Conservation (phyloP, 257 asterid genomes). For the Solanum etuberosum region DNA sequence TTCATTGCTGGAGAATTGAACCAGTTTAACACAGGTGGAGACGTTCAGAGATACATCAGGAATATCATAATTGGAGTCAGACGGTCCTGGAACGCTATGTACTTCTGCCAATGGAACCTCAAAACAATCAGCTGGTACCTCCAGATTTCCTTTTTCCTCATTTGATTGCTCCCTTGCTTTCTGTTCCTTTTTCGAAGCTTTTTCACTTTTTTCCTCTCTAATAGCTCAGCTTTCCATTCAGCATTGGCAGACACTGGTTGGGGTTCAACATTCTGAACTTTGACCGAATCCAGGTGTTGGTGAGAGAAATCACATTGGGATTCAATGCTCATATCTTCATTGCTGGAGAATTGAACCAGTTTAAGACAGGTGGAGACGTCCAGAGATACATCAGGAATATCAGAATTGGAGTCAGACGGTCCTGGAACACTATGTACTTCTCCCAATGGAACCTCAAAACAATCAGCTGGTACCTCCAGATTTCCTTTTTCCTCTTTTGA, state of each 20-base stretch:
- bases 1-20: constrained; percentile 26
- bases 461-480: constrained; percentile 20
- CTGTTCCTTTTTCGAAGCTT: constrained; percentile 77
- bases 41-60: constrained; percentile 14
- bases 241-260: constrained; percentile 14
- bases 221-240: constrained; percentile 29
- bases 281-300: constrained; percentile 17
- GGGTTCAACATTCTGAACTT: constrained; percentile 25
- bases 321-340: constrained; percentile 29
- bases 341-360: constrained; percentile 21
- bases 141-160: constrained; percentile 17
- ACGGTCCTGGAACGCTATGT: constrained; percentile 27
- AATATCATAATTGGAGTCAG: neutral
- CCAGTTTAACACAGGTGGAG: constrained; percentile 17
- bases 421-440: constrained; percentile 36
- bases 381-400: constrained; percentile 8
- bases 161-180: constrained; percentile 40
- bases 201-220: constrained; percentile 67
- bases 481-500: constrained; percentile 16
- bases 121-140: constrained; percentile 19
- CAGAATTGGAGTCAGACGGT: constrained; percentile 6
- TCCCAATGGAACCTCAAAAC: constrained; percentile 25
- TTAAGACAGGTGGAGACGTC: constrained; percentile 15
- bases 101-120: constrained; percentile 37
- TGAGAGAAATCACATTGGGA: constrained; percentile 16